Conservation (phyloP, 2,329 filamentous ascomycete genomes). For the Fusarium goolgardi region DNA sequence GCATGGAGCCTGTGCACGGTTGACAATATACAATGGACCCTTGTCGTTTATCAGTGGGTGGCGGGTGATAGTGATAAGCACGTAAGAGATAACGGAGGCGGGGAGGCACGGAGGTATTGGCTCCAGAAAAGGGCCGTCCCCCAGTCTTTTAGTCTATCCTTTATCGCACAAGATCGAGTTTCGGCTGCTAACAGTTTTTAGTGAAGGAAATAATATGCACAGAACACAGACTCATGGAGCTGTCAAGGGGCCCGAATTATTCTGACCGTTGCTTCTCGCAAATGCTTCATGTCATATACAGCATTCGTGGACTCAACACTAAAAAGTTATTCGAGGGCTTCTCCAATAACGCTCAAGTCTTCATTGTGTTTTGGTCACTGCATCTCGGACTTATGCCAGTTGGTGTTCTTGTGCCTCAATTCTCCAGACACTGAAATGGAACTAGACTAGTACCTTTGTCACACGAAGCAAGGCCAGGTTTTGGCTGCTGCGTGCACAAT, state of each 20-base stretch:
- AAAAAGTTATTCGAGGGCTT: too few relatives aligned
- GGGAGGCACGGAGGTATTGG: too few relatives aligned
- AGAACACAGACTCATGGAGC: neutral
- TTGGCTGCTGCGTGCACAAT: too few relatives aligned
- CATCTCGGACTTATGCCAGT: slow-evolving; percentile 2
- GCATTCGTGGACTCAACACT: too few relatives aligned
- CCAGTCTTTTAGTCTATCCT: slow-evolving; percentile 20
- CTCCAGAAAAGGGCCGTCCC: slow-evolving; percentile 22
- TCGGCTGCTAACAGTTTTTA: slow-evolving; percentile 47
- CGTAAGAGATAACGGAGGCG: slow-evolving; percentile 24
- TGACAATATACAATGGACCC: slow-evolving; percentile 9
- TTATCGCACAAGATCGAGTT: slow-evolving; percentile 28
- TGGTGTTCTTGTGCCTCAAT: slow-evolving; percentile 4
- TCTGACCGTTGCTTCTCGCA: neutral
- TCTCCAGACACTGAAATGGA: neutral
- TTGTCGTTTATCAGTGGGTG: slow-evolving; percentile 8
- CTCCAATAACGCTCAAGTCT: neutral
- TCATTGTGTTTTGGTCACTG: slow-evolving; percentile 1
- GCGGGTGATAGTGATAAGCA: slow-evolving; percentile 11
- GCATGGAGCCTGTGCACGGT: slow-evolving; percentile 22
- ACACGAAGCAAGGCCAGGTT: too few relatives aligned
- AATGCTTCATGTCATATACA: neutral
- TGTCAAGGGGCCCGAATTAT: slow-evolving; percentile 5
- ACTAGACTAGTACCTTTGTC: too few relatives aligned
- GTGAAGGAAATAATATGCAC: slow-evolving; percentile 37